Evolutionary conservation across 2,329 filamentous ascomycete genomes (phyloP).

Genomic region (Exserohilum turcica): DNA sequence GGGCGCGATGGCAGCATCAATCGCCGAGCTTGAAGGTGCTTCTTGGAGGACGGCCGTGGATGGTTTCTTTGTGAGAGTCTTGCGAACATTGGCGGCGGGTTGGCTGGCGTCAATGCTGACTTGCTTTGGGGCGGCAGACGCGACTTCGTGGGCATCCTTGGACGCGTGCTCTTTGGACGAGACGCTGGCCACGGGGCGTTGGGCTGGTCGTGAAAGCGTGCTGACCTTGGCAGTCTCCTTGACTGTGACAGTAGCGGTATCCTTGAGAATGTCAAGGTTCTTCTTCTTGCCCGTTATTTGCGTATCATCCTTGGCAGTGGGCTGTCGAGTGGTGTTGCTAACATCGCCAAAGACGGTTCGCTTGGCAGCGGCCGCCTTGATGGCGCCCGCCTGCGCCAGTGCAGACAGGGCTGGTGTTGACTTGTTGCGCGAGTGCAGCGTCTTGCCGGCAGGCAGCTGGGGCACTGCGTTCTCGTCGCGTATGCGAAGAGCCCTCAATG

Average conservation of each 20-base stretch:
- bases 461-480: slow-evolving; percentile 71
- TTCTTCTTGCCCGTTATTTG: slow-evolving; percentile 52
- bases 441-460: slow-evolving; percentile 49
- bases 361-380: slow-evolving; percentile 71
- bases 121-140: slow-evolving; percentile 31
- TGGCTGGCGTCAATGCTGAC: slow-evolving; percentile 33
- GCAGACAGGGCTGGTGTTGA: slow-evolving; percentile 69
- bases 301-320: slow-evolving; percentile 61
- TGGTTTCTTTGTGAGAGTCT: slow-evolving; percentile 57
- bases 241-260: slow-evolving; percentile 31
- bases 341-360: slow-evolving; percentile 82
- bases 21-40: slow-evolving; percentile 23
- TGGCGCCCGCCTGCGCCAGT: slow-evolving; percentile 58
- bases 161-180: slow-evolving; percentile 27
- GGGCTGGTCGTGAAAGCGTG: slow-evolving; percentile 63
- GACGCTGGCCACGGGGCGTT: slow-evolving; percentile 56
- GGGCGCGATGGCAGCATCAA: slow-evolving; percentile 20
- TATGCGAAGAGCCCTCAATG: slow-evolving; percentile 62
- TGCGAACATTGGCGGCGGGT: slow-evolving; percentile 50
- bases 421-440: slow-evolving; percentile 80
- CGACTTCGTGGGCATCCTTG: slow-evolving; percentile 20
- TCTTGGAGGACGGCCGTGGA: slow-evolving; percentile 62
- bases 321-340: slow-evolving; percentile 66
- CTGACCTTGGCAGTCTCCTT: slow-evolving; percentile 52
- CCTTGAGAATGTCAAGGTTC: slow-evolving; percentile 43